These are phyloP conservation scores for Calonectria henricotiae DNA, from an alignment of 2,329 filamentous ascomycete genomes.

Conservation along the genomic window DNA sequence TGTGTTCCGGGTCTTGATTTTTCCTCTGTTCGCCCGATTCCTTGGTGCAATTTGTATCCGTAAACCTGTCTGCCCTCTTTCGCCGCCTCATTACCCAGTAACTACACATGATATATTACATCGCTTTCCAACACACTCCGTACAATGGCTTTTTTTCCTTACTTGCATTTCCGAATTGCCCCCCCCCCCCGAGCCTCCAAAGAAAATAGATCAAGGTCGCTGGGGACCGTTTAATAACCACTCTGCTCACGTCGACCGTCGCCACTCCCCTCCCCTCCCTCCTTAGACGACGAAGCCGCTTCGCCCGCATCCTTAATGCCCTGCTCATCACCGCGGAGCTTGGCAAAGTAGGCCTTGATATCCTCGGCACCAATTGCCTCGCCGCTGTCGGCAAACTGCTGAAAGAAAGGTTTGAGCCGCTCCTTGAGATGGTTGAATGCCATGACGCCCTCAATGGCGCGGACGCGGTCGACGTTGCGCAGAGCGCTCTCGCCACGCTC, in stretches of 20 bases:
- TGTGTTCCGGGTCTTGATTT: background rate
- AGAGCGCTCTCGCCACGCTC: slow-evolving; percentile 95
- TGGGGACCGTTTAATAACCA: slow-evolving; percentile 62
- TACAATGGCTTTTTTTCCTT: background rate
- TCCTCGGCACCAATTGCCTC: slow-evolving; percentile 92
- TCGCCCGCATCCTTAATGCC: slow-evolving; percentile 77
- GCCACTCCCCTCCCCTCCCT: slow-evolving; percentile 51
- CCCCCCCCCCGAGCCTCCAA: background rate
- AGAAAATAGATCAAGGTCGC: background rate
- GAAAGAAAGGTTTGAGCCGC: slow-evolving; percentile 94
- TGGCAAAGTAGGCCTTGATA: slow-evolving; percentile 97
- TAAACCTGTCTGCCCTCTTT: background rate
- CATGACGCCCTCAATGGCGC: slow-evolving; percentile 97
- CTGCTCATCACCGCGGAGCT: slow-evolving; percentile 89
- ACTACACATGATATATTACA: slow-evolving; percentile 11
- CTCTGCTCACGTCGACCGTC: slow-evolving; percentile 67
- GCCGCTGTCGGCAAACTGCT: slow-evolving; percentile 94
- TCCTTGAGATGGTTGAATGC: slow-evolving; percentile 97
- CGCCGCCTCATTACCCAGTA: background rate
- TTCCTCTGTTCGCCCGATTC: background rate
- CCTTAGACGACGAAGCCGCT: slow-evolving; percentile 62
- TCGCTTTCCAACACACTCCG: slow-evolving; percentile 3
- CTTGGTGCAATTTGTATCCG: background rate
- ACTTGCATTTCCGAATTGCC: background rate
- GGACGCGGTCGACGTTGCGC: slow-evolving; percentile 91